Evolutionary conservation across 2,329 filamentous ascomycete genomes (phyloP), one percentile per base, ranked within the genome.

Genomic region (Xylariales sp.): DNA sequence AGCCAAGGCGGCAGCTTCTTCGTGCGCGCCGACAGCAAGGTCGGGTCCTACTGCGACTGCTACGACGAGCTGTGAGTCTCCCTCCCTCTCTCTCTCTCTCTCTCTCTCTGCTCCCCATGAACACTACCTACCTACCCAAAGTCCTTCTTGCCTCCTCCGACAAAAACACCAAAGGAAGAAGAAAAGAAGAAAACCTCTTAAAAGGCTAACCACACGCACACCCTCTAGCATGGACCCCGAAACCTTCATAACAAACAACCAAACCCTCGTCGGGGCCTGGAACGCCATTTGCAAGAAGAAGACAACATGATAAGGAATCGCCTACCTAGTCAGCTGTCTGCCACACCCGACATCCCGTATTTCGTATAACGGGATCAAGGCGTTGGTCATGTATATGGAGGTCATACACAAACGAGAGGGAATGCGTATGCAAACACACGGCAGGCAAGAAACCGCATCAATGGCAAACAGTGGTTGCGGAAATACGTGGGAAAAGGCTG

Each of bases 221-320:
- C 5, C 8, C 8, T 32, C n/a, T 41, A 78, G 76, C 6, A 52
- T 78, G 50, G 67, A 75, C 14, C 72, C 75, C 16, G 66, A 69
- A 12, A 68, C 55, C 16, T 77, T 77, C 62, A 68, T 76, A n/a
- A 50, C 59, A 5, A 68, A 64, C 30, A 73, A 73, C 34, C 59
- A 76, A 65, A 69, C 68, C 4, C 65, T 74, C 10, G 73, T 76
- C 49, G 76, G 75, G 3, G 75, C 72, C 10, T 78, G 75, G 75
- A 78, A 77, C 50, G 67, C 75, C 10, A 73, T 77, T 41, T 78
- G 76, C 65, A 64, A 30, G 62, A 23, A 23, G 23, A 23, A 59
- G 53, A 59, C 55, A n/a, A 65, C 39, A 32, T 32, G 9, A 34
- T 10, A 2, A 54, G 34, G 18, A 41, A 53, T 14, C n/a, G 23